Evolutionary conservation across 306 rosid species (phyloP), one percentile per base, ranked within the genome.

Genomic region (Cucurbita moschata): DNA sequence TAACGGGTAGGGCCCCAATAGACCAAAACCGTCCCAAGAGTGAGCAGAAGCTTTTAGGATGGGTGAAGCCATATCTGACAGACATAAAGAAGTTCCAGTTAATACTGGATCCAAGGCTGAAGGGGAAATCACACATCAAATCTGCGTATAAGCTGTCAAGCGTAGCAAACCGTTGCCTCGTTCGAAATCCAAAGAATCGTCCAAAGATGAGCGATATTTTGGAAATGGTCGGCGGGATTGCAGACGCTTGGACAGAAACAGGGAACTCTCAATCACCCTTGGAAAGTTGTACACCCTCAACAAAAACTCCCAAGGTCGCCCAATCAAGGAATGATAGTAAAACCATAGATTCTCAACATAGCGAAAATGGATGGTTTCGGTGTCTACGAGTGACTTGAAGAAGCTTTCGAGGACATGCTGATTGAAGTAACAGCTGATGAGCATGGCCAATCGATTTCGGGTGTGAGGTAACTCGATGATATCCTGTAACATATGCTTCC

Each of bases 171-270:
- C 79, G 86, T 50, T 95, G 99, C 85, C 83, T 95, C 85, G 88
- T 83, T 69, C 88, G 79, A 83, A 79, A 86, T 67, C 92, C 88
- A 1, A 95, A 91, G 84, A 95, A 76, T 77, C 97, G 97, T 37
- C 97, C 99, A 0, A 95, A 91, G 85, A 95, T 95, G 99, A 95
- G 96, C 61, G 91, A 89, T 78, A 96, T 94, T 40, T 75, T 94
- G 77, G 91, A 81, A 75, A 89, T 89, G 97, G 86, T 94, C 52
- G 81, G 79, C 71, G 80, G 69, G 84, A 74, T 94, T 57, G 75
- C 73, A 18, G 89, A 85, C 63, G 76, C 80, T 66, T 80, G 87
- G 11, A 47, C 61, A 10, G 81, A 75, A 76, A 35, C 80, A 38
- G 80, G 67, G 10, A 79, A 80, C 81, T 80, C 85, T 4, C 87